phyloP scores from a whole-genome alignment of 2,329 filamentous ascomycete genomes.

The Colletotrichum zoysiae region DNA sequence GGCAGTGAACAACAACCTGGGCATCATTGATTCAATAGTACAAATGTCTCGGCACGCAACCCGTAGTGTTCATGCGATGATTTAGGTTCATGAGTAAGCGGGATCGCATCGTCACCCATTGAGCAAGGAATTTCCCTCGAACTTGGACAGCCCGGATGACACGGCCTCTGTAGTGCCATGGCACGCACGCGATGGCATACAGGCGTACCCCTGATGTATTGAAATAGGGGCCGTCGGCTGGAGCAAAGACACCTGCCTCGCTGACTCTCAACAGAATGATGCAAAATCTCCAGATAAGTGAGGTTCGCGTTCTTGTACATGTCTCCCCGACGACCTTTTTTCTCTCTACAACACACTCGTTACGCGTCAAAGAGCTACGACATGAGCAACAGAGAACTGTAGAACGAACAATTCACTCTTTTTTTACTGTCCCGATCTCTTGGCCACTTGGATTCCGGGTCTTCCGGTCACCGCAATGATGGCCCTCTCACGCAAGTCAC shows the following conservation, averaged over 20 bases:
- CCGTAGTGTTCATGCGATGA: constrained; percentile 1
- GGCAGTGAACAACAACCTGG: neutral
- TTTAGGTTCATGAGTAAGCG: constrained; percentile 33
- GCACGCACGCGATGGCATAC: constrained; percentile 26
- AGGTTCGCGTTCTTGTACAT: neutral
- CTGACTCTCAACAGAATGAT: constrained; percentile 30
- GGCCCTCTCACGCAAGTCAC: constrained; percentile 20
- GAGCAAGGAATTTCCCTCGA: constrained; percentile 34
- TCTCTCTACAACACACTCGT: constrained; percentile 16
- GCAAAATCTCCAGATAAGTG: neutral
- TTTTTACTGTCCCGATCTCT: neutral
- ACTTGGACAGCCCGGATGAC: constrained; percentile 22
- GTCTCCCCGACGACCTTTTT: neutral
- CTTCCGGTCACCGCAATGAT: neutral
- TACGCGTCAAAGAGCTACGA: neutral
- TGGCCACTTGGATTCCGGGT: neutral
- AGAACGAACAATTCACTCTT: neutral
- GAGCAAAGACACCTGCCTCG: constrained; percentile 27
- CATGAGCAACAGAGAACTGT: neutral
- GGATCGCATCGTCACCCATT: neutral
- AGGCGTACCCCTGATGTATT: constrained; percentile 28
- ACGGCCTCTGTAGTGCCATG: constrained; percentile 10
- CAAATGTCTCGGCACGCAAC: neutral
- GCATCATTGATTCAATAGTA: neutral
- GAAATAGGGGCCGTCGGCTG: constrained; percentile 33